A percentile compares a stretch with the other conserved stretches of the same genome.
These are phyloP conservation scores for Erythrophleum ivorense DNA, from an alignment of 331 rosid genomes.

Conservation along the genomic window DNA sequence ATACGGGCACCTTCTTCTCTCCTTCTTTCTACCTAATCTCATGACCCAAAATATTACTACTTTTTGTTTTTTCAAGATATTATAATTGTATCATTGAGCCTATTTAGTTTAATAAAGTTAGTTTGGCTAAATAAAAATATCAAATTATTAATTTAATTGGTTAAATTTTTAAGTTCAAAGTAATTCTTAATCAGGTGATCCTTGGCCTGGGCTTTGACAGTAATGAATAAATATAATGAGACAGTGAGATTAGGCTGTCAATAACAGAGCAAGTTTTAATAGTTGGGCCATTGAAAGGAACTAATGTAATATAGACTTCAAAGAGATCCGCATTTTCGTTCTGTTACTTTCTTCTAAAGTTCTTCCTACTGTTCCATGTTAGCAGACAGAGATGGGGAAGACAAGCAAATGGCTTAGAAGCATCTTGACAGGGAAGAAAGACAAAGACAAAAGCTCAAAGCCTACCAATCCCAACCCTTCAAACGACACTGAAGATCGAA, in stretches of 20 bases:
- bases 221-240: constrained; percentile 27
- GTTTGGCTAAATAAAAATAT: no score
- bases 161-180: no score
- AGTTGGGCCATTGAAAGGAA: constrained; percentile 45
- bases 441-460: constrained; percentile 50
- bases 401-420: constrained; percentile 80
- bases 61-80: no score
- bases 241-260: constrained; percentile 51
- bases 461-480: constrained; percentile 43
- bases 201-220: background rate
- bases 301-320: constrained; percentile 33
- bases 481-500: constrained; percentile 53
- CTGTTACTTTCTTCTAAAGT: constrained; percentile 48
- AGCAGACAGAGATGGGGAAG: constrained; percentile 74
- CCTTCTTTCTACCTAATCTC: constrained; percentile 41
- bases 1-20: constrained; percentile 41
- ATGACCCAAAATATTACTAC: constrained; percentile 5
- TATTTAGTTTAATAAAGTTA: no score
- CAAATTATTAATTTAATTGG: no score
- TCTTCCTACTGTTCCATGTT: constrained; percentile 40
- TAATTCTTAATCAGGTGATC: no score
- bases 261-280: constrained; percentile 34
- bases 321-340: constrained; percentile 42
- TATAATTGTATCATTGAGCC: no score
- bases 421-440: constrained; percentile 81